Evolutionary conservation across 1,284 basidiomycete species (phyloP), one percentile per base, ranked within the genome.

Genomic region (Boletus semigastroideus): DNA sequence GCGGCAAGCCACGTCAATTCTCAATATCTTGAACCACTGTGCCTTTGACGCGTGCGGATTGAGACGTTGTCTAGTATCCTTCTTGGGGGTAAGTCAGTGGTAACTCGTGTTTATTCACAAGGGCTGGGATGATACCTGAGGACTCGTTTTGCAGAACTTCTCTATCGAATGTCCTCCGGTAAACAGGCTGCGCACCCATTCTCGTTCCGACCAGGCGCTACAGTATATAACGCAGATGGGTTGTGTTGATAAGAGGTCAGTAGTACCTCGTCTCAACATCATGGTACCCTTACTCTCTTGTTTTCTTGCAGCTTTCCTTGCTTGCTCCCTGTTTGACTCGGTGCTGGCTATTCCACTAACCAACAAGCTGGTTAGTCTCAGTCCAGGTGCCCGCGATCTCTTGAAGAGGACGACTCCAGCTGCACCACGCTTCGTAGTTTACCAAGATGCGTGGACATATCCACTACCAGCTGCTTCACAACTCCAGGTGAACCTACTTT

Each of bases 401-500:
- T 25, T 56, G 17, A 56, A 54, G 44, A 40, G 55, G 33, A 2
- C 54, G 0, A 44, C 50, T 3, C 54, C 55, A 0, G 28, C 50
- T 19, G 42, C 48, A 1, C 55, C 54, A 1, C 45, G 13, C 5
- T 56, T 56, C 1, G 17, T 58, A 0, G 25, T 28, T 19, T 55
- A 56, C 19, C 11, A 38, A 5, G 54, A 55, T 9, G 17, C 12
- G 0, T 42, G 39, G 39, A 3, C 14, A 11, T 30, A 16, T 12
- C 31, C 40, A 4, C 10, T 57, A 1, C 54, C 54, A 0, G 14
- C 6, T 36, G 10, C 55, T 25, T 12, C 54, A 11, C 6, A 46
- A 2, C 38, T 55, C 19, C 4, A 38, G 36, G 54, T 55, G n/a
- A 42, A 16, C 9, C 9, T 5, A 9, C 14, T 2, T 4, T 33